Evolutionary conservation across 1,284 basidiomycete species (phyloP), one percentile per base, ranked within the genome.

Genomic region (Leccinum angustisporum): DNA sequence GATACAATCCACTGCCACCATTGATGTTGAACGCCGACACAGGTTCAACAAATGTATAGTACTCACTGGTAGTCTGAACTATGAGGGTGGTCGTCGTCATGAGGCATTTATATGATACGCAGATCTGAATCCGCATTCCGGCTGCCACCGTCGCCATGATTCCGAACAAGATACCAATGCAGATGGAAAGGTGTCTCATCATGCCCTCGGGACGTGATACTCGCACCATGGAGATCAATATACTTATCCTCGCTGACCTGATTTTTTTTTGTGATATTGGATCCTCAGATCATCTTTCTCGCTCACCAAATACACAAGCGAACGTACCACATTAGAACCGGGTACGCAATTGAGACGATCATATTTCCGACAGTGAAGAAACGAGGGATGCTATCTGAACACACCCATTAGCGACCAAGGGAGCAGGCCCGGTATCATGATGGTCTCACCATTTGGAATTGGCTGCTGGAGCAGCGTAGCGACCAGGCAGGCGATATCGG

Each of bases 261-360:
- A 7, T 31, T 18, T 58, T 13, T 53, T 25, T 38, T 21, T 36
- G 14, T 31, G 7, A 14, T 21, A 33, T 48, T 4, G 11, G 21
- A 14, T 18, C 14, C 2, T 54, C 21, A 21, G 25, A 27, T 70
- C 43, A 65, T 30, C 11, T 48, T 43, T 9, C 3, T 18, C 16
- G 6, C 31, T 4, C 6, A 27, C 27, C 9, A 16, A 40, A 18
- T 5, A 9, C 27, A 31, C 11, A 11, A 36, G 55, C 1, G 9
- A 56, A 65, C 70, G 34, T n/a, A 75, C 73, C 73, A 73, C 58
- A 74, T 62, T 14, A 74, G 8, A 27, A 10, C 55, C 3, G 72
- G 58, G 56, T 69, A 70, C 5, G 66, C 61, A 5, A 69, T 56
- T 5, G 71, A 57, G 10, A 69, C 21, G n/a, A 66, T 52, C 66